A percentile compares a stretch with the other conserved stretches of the same genome.
Conservation (phyloP, 2,329 filamentous ascomycete species). For the Colletotrichum filicis region DNA sequence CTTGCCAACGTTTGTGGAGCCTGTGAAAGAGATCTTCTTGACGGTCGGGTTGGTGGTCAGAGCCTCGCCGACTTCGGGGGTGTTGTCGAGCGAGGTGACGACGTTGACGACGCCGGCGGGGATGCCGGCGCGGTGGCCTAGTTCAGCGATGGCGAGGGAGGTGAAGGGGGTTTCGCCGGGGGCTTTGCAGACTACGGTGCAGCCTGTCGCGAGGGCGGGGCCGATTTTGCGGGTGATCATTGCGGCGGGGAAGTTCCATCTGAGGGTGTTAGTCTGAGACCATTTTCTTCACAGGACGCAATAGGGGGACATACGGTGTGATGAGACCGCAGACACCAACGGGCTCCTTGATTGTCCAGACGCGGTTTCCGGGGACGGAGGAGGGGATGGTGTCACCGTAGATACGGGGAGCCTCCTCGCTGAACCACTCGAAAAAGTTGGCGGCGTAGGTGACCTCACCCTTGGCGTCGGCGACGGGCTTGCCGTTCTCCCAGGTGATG, state of each 20-base stretch:
- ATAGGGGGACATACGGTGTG: conserved; percentile 65
- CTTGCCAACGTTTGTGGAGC: conserved; percentile 76
- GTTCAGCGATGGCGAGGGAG: conserved; percentile 85
- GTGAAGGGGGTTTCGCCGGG: conserved; percentile 94
- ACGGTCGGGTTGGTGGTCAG: conserved; percentile 82
- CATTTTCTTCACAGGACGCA: conserved; percentile 21
- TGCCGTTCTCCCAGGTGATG: conserved; percentile 92
- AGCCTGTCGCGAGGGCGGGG: conserved; percentile 89
- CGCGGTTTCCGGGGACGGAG: conserved; percentile 76
- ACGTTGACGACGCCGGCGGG: conserved; percentile 93
- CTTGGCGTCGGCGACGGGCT: conserved; percentile 80
- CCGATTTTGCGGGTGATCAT: conserved; percentile 80
- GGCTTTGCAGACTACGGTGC: conserved; percentile 92
- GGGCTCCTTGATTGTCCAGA: conserved; percentile 84
- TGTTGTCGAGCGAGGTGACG: conserved; percentile 83
- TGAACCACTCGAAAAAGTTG: conserved; percentile 84
- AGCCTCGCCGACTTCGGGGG: conserved; percentile 78
- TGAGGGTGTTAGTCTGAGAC: conserved; percentile 36
- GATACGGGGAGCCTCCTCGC: conserved; percentile 78
- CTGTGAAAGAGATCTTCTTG: conserved; percentile 94
- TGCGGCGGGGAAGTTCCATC: conserved; percentile 86
- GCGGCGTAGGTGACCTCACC: conserved; percentile 80
- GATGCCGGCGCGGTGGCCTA: conserved; percentile 87
- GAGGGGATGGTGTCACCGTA: conserved; percentile 82
- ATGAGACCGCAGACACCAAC: conserved; percentile 86